These are phyloP conservation scores for Talaromyces amestolkiae DNA, from an alignment of 2,329 filamentous ascomycete genomes.

Conservation along the genomic window DNA sequence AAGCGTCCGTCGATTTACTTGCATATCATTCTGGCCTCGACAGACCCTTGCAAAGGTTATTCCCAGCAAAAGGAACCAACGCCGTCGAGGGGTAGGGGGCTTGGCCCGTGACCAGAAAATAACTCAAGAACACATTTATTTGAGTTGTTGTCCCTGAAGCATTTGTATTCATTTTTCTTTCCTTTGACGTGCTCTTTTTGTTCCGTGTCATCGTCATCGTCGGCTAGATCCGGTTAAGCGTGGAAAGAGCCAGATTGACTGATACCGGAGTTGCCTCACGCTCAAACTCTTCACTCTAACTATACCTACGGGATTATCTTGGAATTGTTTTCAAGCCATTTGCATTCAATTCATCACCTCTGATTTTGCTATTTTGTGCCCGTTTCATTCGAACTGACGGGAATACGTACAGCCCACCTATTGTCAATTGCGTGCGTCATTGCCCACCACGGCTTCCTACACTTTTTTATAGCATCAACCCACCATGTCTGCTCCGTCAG, in stretches of 20 bases:
- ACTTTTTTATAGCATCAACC: conserved; percentile 16
- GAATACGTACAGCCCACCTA: neutral
- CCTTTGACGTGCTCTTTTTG: neutral
- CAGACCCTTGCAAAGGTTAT: conserved; percentile 4
- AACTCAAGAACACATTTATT: neutral
- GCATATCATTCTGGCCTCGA: conserved; percentile 7
- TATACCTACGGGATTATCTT: neutral
- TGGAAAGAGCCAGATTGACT: conserved; percentile 8
- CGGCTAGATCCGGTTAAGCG: conserved; percentile 20
- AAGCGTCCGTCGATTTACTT: conserved; percentile 11
- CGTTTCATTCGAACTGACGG: neutral
- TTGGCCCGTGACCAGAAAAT: conserved; percentile 1
- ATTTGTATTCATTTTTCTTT: neutral
- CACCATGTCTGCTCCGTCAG: conserved; percentile 45
- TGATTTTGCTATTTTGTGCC: neutral
- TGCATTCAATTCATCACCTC: neutral
- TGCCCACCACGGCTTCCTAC: conserved; percentile 19
- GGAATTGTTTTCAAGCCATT: neutral
- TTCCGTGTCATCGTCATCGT: conserved; percentile 16
- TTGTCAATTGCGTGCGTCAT: conserved; percentile 12
- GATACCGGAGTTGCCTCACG: conserved; percentile 16
- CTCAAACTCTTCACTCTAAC: conserved; percentile 4
- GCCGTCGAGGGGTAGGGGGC: conserved; percentile 2
- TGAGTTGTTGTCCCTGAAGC: neutral
- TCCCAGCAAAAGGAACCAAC: neutral